These are phyloP conservation scores for Fraxinus quadrangulata DNA, from an alignment of 257 asterid species.

Conservation along the genomic window DNA sequence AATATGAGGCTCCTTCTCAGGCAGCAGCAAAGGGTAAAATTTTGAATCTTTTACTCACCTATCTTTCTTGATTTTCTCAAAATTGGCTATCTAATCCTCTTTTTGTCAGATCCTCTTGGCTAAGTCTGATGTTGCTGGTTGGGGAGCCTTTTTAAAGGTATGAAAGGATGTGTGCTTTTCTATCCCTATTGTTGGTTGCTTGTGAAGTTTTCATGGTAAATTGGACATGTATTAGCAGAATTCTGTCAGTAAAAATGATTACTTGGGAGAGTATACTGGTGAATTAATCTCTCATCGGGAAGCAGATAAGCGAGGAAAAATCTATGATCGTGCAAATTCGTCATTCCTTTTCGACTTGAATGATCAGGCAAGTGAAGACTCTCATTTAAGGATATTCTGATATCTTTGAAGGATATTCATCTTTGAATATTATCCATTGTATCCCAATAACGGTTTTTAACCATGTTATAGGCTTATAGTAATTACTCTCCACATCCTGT, in stretches of 20 bases:
- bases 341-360: slow-evolving; percentile 93
- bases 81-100: neutral
- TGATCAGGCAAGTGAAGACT: slow-evolving; percentile 66
- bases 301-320: slow-evolving; percentile 97
- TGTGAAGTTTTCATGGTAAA: neutral
- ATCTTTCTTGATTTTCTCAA: neutral
- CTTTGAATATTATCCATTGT: neutral
- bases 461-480: neutral
- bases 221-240: slow-evolving; percentile 49
- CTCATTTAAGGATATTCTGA: neutral
- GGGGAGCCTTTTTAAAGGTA: slow-evolving; percentile 99
- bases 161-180: slow-evolving; percentile 1
- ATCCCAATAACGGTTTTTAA: neutral
- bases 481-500: neutral
- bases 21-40: slow-evolving; percentile 85
- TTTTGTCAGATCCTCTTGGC: slow-evolving; percentile 66
- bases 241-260: slow-evolving; percentile 83
- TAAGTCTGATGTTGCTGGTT: slow-evolving; percentile 90
- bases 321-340: slow-evolving; percentile 89
- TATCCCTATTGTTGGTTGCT: slow-evolving; percentile 10
- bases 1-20: slow-evolving; percentile 93
- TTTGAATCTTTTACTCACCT: slow-evolving; percentile 24
- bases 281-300: slow-evolving; percentile 91
- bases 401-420: neutral
- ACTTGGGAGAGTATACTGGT: slow-evolving; percentile 97